A percentile compares a stretch with the other conserved stretches of the same genome.
Evolutionary conservation across 2,329 filamentous ascomycete genomes (phyloP).

Genomic region (Xylariaceae sp.): DNA sequence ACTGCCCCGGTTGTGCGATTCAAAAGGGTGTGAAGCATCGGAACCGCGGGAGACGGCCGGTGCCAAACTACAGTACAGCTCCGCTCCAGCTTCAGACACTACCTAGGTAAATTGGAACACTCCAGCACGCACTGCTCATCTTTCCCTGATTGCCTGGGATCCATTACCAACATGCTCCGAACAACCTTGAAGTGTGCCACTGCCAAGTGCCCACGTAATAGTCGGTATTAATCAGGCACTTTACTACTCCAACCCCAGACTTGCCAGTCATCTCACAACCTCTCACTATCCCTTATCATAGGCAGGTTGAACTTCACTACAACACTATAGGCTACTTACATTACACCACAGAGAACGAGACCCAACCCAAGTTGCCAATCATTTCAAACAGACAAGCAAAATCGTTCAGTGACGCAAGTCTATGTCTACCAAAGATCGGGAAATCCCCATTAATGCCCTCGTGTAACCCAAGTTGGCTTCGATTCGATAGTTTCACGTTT

Average conservation of each 20-base stretch:
- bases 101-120: no score
- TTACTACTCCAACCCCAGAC: neutral
- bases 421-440: no score
- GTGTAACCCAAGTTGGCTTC: conserved; percentile 12
- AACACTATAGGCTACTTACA: neutral
- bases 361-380: neutral
- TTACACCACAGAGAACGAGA: neutral
- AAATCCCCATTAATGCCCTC: neutral
- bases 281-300: neutral
- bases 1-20: conserved; percentile 1
- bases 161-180: no score
- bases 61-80: conserved; percentile 5
- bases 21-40: conserved; percentile 14
- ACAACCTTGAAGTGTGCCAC: neutral
- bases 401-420: neutral
- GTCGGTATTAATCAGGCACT: conserved; percentile 5
- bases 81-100: neutral
- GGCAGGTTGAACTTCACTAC: no score
- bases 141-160: no score
- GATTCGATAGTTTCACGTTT: conserved; percentile 4
- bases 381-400: neutral
- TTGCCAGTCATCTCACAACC: neutral
- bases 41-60: conserved; percentile 22
- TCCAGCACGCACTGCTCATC: no score
- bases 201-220: conserved; percentile 12